These are phyloP conservation scores for Fusarium brevicatenulatum DNA, from an alignment of 2,329 filamentous ascomycete genomes.

Conservation along the genomic window DNA sequence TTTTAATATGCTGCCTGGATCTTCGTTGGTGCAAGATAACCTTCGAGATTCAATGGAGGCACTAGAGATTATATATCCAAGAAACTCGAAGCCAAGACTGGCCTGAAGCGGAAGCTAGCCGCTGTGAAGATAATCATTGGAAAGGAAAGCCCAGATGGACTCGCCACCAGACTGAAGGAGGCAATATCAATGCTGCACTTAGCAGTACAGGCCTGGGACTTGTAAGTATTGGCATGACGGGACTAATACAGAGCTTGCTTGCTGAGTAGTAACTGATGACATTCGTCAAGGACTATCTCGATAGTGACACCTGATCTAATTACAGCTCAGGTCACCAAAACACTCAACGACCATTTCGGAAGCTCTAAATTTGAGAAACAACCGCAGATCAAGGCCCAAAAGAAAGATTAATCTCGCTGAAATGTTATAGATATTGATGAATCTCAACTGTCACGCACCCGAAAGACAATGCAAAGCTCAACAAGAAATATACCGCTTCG, in stretches of 20 bases:
- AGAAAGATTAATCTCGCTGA: neutral
- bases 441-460: neutral
- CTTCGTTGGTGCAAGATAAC: neutral
- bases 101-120: conserved; percentile 26
- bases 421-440: neutral
- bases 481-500: conserved; percentile 11
- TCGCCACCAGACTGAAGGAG: conserved; percentile 26
- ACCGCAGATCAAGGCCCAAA: neutral
- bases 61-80: conserved; percentile 20
- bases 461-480: neutral
- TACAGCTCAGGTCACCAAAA: conserved; percentile 3
- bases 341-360: neutral
- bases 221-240: conserved; percentile 22
- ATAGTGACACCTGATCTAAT: conserved; percentile 32
- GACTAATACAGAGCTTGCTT: too few relatives aligned
- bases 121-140: conserved; percentile 33
- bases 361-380: neutral
- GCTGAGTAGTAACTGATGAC: neutral
- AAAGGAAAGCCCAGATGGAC: conserved; percentile 28
- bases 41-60: conserved; percentile 20
- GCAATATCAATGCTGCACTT: conserved; percentile 28
- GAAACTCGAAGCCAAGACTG: conserved; percentile 22
- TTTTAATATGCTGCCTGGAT: neutral
- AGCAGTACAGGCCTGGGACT: conserved; percentile 29
- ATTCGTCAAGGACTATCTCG: conserved; percentile 22